phyloP scores from a whole-genome alignment of 257 asterid species.

The Rehmannia glutinosa region DNA sequence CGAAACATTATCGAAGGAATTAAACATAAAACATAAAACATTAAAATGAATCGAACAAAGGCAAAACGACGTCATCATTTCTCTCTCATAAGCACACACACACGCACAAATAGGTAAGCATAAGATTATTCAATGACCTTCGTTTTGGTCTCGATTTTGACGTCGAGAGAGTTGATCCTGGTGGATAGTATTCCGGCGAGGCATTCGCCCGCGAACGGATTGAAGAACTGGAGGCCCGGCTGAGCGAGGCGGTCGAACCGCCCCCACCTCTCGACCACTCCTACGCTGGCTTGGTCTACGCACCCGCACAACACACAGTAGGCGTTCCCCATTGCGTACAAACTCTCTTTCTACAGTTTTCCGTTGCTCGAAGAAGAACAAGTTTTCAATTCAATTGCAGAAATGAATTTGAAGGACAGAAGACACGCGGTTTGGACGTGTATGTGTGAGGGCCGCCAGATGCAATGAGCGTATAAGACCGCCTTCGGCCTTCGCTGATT shows the following conservation, averaged over 20 bases:
- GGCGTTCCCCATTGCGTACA: slow-evolving; percentile 53
- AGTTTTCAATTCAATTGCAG: neutral
- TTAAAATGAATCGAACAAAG: neutral
- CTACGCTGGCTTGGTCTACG: slow-evolving; percentile 82
- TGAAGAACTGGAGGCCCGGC: slow-evolving; percentile 77
- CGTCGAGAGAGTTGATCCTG: slow-evolving; percentile 85
- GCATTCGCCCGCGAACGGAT: slow-evolving; percentile 68
- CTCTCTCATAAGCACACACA: neutral
- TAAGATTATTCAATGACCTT: slow-evolving; percentile 42
- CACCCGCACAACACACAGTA: slow-evolving; percentile 61
- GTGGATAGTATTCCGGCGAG: slow-evolving; percentile 73
- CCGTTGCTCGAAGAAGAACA: neutral
- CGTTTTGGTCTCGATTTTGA: slow-evolving; percentile 92
- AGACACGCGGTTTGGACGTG: neutral
- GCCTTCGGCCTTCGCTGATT: too few relatives aligned
- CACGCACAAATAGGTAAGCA: neutral
- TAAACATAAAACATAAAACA: neutral
- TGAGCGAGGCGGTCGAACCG: slow-evolving; percentile 72
- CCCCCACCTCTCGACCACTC: slow-evolving; percentile 90
- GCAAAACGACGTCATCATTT: neutral
- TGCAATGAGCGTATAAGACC: too few relatives aligned
- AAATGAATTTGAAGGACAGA: neutral
- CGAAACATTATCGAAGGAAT: neutral
- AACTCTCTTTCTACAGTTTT: neutral
- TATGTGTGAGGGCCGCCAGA: neutral